Evolutionary conservation across 257 asterid species (phyloP).

Genomic region (Primulina eburnea): DNA sequence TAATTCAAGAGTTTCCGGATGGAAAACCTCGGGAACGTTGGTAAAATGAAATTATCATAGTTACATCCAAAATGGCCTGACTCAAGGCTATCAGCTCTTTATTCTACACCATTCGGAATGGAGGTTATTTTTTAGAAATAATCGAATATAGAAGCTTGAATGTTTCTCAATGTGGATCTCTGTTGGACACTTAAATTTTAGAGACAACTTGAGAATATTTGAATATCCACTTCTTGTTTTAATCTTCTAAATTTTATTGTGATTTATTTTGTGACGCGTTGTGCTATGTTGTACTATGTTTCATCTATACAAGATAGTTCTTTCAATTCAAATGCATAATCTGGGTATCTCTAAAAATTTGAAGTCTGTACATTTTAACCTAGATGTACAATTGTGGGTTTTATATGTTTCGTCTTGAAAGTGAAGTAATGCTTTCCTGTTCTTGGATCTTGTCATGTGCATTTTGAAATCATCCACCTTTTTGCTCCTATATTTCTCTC

Average conservation of each 20-base stretch:
- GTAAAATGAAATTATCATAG: constrained; percentile 33
- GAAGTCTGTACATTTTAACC: background rate
- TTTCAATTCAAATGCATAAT: constrained; percentile 1
- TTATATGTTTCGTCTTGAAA: background rate
- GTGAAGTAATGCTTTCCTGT: no score
- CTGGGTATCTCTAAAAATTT: background rate
- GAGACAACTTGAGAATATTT: constrained; percentile 18
- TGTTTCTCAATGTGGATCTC: constrained; percentile 22
- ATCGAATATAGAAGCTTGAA: constrained; percentile 12
- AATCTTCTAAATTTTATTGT: constrained; percentile 18
- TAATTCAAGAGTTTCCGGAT: constrained; percentile 72
- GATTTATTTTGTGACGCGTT: constrained; percentile 24
- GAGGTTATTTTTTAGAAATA: background rate
- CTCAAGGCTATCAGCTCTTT: constrained; percentile 14
- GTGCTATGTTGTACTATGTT: constrained; percentile 24
- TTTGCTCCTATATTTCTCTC: no score
- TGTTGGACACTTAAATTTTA: constrained; percentile 17
- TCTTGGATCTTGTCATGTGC: no score
- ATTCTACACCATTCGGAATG: background rate
- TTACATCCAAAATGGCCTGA: constrained; percentile 8
- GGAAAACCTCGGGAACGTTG: constrained; percentile 92
- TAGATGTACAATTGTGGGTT: background rate
- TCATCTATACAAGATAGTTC: constrained; percentile 29
- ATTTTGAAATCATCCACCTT: no score
- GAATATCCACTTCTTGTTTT: constrained; percentile 21